These are phyloP conservation scores for Fragaria vesca DNA, from an alignment of 306 rosid genomes.

Conservation along the genomic window DNA sequence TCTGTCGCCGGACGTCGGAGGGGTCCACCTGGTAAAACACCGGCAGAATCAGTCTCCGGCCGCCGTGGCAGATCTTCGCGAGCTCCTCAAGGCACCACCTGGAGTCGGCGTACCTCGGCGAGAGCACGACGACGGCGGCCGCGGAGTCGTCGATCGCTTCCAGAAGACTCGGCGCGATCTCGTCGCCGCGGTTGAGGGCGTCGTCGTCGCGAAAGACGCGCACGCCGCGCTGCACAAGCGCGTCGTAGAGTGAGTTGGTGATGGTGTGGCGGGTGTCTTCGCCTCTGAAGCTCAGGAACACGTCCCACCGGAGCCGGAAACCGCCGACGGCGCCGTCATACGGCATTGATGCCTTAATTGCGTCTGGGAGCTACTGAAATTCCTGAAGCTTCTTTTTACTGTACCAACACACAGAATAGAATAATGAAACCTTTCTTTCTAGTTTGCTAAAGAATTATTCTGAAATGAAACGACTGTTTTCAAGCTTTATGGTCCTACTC, in stretches of 20 bases:
- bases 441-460: no score
- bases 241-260: slow-evolving; percentile 27
- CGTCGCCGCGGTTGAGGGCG: slow-evolving; percentile 39
- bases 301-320: slow-evolving; percentile 58
- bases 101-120: slow-evolving; percentile 42
- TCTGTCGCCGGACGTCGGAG: slow-evolving; percentile 43
- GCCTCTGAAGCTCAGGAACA: slow-evolving; percentile 59
- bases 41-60: slow-evolving; percentile 42
- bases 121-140: slow-evolving; percentile 42
- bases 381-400: not conserved
- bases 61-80: slow-evolving; percentile 40
- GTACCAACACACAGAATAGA: not conserved
- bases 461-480: no score
- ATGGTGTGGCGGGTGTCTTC: slow-evolving; percentile 37
- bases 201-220: slow-evolving; percentile 50
- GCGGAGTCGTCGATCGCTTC: slow-evolving; percentile 67
- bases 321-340: not conserved
- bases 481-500: no score
- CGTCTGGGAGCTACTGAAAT: not conserved
- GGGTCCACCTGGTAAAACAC: slow-evolving; percentile 51
- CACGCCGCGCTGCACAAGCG: slow-evolving; percentile 26
- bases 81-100: slow-evolving; percentile 53
- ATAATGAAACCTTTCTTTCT: not conserved
- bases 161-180: slow-evolving; percentile 35
- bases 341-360: not conserved